Percentiles rank a stretch among this genome's conserved stretches.
phyloP scores from a whole-genome alignment of 2,329 filamentous ascomycete species.

The Phyllachora maydis region DNA sequence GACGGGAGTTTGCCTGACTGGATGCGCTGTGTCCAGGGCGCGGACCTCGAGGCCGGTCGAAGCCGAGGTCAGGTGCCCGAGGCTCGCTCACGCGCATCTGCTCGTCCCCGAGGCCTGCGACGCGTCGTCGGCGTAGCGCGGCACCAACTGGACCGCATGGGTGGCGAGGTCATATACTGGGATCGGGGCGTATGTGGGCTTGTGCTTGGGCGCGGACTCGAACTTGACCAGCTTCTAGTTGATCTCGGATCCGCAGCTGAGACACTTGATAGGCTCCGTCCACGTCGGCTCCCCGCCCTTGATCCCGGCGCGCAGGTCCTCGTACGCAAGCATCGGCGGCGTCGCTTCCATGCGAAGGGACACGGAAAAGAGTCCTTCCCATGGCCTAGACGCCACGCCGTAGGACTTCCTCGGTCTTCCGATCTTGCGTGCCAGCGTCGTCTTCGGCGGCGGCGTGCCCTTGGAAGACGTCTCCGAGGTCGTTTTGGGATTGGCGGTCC shows the following conservation, averaged over 20 bases:
- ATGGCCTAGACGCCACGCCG: slow-evolving; percentile 18
- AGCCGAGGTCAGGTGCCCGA: no score
- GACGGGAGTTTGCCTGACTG: no score
- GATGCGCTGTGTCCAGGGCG: no score
- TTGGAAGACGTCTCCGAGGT: slow-evolving; percentile 3
- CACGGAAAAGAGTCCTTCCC: slow-evolving; percentile 29
- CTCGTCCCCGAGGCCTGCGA: no score
- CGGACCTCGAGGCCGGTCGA: no score
- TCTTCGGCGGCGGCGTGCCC: slow-evolving; percentile 6
- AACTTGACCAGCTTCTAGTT: slow-evolving; percentile 10
- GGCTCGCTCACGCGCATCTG: no score
- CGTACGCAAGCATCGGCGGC: slow-evolving; percentile 27
- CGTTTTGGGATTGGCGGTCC: slow-evolving; percentile 4
- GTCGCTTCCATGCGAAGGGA: slow-evolving; percentile 22
- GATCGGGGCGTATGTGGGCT: background rate
- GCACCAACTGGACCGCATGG: background rate
- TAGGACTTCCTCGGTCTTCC: slow-evolving; percentile 13
- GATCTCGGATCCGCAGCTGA: slow-evolving; percentile 25
- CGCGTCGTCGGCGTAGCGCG: no score
- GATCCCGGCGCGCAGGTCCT: slow-evolving; percentile 25
- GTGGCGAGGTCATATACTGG: background rate
- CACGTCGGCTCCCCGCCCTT: slow-evolving; percentile 27
- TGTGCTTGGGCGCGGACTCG: background rate
- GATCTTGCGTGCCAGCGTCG: slow-evolving; percentile 10
- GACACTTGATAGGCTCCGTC: slow-evolving; percentile 28